Percentiles rank a stretch among this genome's conserved stretches.
Conservation (phyloP, 495 filamentous ascomycete genomes). For the Aeminium ludgeri region DNA sequence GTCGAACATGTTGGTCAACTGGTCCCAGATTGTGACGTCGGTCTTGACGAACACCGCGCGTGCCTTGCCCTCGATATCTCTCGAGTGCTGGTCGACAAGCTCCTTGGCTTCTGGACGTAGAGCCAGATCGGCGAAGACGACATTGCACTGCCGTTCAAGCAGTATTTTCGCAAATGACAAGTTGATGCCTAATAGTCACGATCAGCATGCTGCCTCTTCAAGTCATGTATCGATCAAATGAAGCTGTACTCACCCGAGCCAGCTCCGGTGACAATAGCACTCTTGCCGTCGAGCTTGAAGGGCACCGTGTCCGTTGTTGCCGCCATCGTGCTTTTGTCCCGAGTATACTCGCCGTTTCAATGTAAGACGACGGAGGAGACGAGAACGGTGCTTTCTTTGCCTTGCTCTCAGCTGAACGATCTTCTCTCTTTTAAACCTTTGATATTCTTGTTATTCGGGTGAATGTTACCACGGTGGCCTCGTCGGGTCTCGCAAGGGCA, state of each 20-base stretch:
- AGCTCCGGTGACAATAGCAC: constrained; percentile 54
- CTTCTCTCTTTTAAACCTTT: too few relatives aligned
- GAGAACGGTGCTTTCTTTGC: too few relatives aligned
- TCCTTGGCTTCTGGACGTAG: constrained; percentile 46
- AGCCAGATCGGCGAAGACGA: constrained; percentile 48
- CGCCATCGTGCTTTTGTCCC: constrained; percentile 9
- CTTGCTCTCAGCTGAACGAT: too few relatives aligned
- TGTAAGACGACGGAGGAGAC: too few relatives aligned
- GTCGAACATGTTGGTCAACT: constrained; percentile 42
- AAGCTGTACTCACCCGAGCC: constrained; percentile 40
- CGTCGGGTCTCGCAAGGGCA: too few relatives aligned
- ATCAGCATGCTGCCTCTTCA: neutral
- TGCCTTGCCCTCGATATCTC: constrained; percentile 20
- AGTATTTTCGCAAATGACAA: constrained; percentile 42
- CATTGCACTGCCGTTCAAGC: constrained; percentile 42
- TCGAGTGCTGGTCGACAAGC: constrained; percentile 34
- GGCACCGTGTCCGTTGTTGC: constrained; percentile 6
- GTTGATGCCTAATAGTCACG: constrained; percentile 33
- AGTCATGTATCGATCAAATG: neutral
- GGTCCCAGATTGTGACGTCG: constrained; percentile 43
- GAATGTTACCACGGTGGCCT: too few relatives aligned
- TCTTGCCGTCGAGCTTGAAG: constrained; percentile 39
- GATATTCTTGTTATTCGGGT: too few relatives aligned
- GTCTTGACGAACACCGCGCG: constrained; percentile 44
- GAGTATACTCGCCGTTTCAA: too few relatives aligned